phyloP scores from a whole-genome alignment of 331 rosid species.

The Erythrophleum ivorense region DNA sequence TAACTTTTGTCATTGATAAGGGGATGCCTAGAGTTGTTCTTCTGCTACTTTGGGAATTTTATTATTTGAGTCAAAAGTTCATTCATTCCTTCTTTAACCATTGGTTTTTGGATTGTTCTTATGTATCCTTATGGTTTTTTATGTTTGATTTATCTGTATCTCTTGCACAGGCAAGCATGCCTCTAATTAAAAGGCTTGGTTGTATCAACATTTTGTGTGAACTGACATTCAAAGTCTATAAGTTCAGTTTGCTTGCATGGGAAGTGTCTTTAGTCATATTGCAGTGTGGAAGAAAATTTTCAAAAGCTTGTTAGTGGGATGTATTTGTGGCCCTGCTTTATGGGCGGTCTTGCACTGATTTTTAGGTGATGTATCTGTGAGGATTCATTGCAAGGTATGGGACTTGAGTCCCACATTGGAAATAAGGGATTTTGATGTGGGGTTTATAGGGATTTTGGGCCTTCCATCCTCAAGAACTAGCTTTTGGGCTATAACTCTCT shows the following conservation, averaged over 20 bases:
- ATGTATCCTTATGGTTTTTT: background rate
- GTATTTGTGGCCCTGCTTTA: too few relatives aligned
- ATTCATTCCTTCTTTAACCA: background rate
- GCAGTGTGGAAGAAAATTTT: too few relatives aligned
- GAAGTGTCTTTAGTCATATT: too few relatives aligned
- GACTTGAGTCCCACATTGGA: too few relatives aligned
- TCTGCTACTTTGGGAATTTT: background rate
- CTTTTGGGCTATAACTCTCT: too few relatives aligned
- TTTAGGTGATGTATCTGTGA: too few relatives aligned
- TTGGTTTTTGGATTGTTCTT: background rate
- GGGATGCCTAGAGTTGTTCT: background rate
- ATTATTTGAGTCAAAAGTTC: background rate
- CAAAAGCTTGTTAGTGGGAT: too few relatives aligned
- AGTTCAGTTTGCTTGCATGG: background rate
- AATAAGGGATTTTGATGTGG: too few relatives aligned
- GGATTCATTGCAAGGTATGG: too few relatives aligned
- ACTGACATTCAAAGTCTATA: background rate
- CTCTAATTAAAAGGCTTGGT: background rate
- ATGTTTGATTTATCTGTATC: background rate
- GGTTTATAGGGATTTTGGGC: too few relatives aligned
- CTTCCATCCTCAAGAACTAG: too few relatives aligned
- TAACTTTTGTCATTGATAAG: background rate
- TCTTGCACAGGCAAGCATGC: background rate
- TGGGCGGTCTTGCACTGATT: too few relatives aligned
- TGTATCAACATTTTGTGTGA: slow-evolving; percentile 3